These are phyloP conservation scores for Nymphaea thermarum DNA, from an alignment of 164 flowering plant genomes.

Conservation along the genomic window DNA sequence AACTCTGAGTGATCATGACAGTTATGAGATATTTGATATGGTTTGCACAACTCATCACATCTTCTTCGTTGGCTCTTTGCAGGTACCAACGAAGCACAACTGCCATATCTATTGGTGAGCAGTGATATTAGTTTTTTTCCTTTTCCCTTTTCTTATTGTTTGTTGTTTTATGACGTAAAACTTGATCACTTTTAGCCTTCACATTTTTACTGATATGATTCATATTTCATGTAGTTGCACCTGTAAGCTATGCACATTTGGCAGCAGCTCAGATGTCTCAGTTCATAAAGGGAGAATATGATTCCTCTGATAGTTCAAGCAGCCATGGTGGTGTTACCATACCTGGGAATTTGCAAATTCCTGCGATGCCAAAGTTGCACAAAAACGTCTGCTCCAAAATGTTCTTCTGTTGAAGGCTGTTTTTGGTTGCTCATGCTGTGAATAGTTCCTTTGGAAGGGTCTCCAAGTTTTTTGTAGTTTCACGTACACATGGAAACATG, in stretches of 20 bases:
- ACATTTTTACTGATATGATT: not conserved
- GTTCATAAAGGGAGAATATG: constrained; percentile 46
- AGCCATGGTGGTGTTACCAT: not conserved
- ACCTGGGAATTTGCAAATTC: constrained; percentile 17
- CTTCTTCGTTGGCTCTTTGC: constrained; percentile 10
- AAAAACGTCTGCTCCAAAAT: constrained; percentile 39
- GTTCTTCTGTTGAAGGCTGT: constrained; percentile 37
- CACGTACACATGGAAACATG: too few species aligned
- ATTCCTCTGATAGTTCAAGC: not conserved
- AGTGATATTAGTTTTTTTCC: not conserved
- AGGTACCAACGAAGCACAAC: constrained; percentile 87
- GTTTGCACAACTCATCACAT: not conserved
- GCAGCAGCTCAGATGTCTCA: constrained; percentile 52
- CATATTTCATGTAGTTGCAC: constrained; percentile 37
- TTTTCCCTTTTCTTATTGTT: not conserved
- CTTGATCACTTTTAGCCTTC: not conserved
- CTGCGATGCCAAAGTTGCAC: constrained; percentile 41
- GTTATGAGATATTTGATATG: not conserved
- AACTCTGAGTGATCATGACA: not conserved
- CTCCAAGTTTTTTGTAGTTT: not conserved
- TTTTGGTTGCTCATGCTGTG: not conserved
- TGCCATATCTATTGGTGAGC: constrained; percentile 74
- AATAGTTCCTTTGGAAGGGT: not conserved
- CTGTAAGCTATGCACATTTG: constrained; percentile 58
- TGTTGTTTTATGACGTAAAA: not conserved